These are phyloP conservation scores for Boletus rufocinnamomeus DNA, from an alignment of 768 basidiomycete genomes.

Conservation along the genomic window DNA sequence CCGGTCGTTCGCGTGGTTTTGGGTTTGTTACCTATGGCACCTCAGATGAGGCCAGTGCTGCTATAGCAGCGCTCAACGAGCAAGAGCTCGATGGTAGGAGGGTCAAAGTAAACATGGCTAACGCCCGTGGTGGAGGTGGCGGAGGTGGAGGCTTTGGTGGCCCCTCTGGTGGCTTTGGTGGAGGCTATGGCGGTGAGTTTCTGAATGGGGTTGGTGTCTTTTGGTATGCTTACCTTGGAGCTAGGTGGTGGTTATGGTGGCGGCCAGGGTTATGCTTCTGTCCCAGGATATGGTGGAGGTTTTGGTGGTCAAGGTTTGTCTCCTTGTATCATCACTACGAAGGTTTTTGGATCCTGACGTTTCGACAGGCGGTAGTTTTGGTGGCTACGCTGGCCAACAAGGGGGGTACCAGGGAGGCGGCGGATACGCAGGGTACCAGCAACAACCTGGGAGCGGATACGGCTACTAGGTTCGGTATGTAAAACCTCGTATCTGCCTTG, in stretches of 20 bases:
- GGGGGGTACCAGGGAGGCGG: conserved; percentile 27
- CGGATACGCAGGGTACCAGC: conserved; percentile 31
- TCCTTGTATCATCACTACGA: neutral
- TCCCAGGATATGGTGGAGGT: conserved; percentile 29
- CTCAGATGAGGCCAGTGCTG: conserved; percentile 68
- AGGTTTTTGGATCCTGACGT: neutral
- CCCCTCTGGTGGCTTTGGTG: conserved; percentile 37
- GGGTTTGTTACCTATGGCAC: conserved; percentile 86
- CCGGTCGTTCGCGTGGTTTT: conserved; percentile 95
- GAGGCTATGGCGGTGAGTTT: conserved; percentile 29
- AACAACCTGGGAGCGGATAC: conserved; percentile 29
- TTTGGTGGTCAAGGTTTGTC: conserved; percentile 17
- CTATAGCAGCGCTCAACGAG: conserved; percentile 80
- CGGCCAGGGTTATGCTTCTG: conserved; percentile 27
- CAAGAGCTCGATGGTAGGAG: conserved; percentile 91
- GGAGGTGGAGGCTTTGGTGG: conserved; percentile 36
- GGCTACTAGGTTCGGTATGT: conserved; percentile 27
- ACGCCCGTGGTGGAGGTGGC: conserved; percentile 65
- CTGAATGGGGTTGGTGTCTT: neutral
- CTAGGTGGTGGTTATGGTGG: conserved; percentile 33
- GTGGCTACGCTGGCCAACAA: conserved; percentile 20
- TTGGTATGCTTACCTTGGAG: conserved; percentile 18
- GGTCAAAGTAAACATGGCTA: conserved; percentile 86
- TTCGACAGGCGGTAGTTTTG: conserved; percentile 9
- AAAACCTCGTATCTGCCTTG: too few species aligned